phyloP scores from a whole-genome alignment of 371 early-diverging fungal genomes.

The Mucor saturninus region DNA sequence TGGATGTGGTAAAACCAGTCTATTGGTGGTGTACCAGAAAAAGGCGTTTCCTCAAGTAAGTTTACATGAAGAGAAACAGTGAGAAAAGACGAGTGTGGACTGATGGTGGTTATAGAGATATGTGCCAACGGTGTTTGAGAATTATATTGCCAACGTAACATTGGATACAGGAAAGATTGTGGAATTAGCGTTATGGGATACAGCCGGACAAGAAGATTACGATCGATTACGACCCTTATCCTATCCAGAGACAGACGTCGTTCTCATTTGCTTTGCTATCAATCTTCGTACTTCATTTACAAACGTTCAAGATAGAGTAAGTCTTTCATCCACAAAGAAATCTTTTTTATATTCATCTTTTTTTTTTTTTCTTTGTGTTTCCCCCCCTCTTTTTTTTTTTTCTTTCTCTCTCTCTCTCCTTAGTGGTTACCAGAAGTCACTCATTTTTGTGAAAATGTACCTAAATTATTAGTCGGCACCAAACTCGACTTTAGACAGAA shows the following conservation, averaged over 20 bases:
- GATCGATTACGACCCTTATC: constrained; percentile 80
- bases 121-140: constrained; percentile 82
- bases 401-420: not conserved
- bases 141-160: constrained; percentile 69
- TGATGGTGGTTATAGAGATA: constrained; percentile 33
- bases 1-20: constrained; percentile 88
- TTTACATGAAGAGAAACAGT: not conserved
- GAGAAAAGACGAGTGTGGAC: too few species aligned
- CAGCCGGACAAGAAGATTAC: constrained; percentile 94
- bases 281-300: constrained; percentile 69
- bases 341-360: not conserved
- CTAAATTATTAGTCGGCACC: constrained; percentile 88
- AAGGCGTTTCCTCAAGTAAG: constrained; percentile 82
- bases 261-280: constrained; percentile 74
- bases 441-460: constrained; percentile 82
- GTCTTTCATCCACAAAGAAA: not conserved
- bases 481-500: constrained; percentile 56
- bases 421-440: constrained; percentile 87
- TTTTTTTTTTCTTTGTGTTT: not conserved
- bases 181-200: constrained; percentile 74
- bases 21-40: constrained; percentile 82
- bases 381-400: not conserved
- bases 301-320: constrained; percentile 66
- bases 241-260: constrained; percentile 77
- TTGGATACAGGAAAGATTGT: constrained; percentile 66